phyloP scores from a whole-genome alignment of 1,284 basidiomycete species.

The Trametes sp. region DNA sequence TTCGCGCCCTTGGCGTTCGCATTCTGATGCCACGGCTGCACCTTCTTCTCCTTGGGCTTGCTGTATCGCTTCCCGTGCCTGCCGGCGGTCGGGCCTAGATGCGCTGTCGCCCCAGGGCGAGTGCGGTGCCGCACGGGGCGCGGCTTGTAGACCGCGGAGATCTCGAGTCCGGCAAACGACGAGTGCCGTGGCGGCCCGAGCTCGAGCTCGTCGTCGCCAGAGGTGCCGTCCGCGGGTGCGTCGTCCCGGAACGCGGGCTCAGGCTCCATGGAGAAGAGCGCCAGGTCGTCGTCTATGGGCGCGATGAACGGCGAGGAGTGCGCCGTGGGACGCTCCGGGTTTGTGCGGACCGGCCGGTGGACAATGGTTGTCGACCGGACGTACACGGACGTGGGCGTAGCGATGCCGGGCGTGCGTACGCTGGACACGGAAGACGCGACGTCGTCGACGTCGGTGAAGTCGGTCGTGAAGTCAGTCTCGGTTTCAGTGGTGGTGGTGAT shows the following conservation, averaged over 20 bases:
- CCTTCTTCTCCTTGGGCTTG: constrained; percentile 40
- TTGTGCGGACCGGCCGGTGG: constrained; percentile 30
- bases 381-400: constrained; percentile 21
- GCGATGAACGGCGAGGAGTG: constrained; percentile 42
- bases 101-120: constrained; percentile 35
- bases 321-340: constrained; percentile 36
- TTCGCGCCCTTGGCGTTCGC: constrained; percentile 7
- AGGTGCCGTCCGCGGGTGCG: constrained; percentile 9
- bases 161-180: constrained; percentile 65
- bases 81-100: constrained; percentile 29
- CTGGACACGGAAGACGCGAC: constrained; percentile 28
- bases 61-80: constrained; percentile 50
- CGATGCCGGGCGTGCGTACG: constrained; percentile 25
- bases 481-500: constrained; percentile 47
- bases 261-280: constrained; percentile 58
- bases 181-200: constrained; percentile 19
- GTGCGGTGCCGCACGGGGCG: constrained; percentile 61
- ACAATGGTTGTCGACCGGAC: constrained; percentile 18
- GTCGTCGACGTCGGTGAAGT: constrained; percentile 46
- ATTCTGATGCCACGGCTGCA: constrained; percentile 36
- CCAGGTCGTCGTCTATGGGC: constrained; percentile 44
- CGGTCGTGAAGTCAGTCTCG: constrained; percentile 40
- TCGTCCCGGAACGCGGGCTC: constrained; percentile 45
- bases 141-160: constrained; percentile 74
- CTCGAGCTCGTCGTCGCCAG: constrained; percentile 35